Evolutionary conservation across 108 stramenopile genomes (phyloP).

Genomic region (Cyclotella distinguenda): DNA sequence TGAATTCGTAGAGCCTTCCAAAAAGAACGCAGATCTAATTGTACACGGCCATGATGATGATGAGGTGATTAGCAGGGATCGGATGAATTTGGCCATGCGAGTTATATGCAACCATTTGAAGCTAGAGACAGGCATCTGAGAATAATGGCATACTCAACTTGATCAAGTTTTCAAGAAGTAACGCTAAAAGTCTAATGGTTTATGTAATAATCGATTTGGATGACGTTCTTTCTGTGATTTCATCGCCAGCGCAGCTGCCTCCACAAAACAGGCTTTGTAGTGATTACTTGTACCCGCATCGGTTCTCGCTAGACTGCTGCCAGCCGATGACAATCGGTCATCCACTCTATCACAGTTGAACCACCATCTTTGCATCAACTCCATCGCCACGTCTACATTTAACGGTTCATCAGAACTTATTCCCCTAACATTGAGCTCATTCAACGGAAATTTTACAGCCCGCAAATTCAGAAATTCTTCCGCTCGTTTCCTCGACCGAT

Average conservation of each 20-base stretch:
- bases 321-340: neutral
- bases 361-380: constrained; percentile 77
- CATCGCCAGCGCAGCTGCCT: constrained; percentile 61
- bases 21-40: constrained; percentile 88
- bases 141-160: too few relatives aligned
- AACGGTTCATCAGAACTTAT: constrained; percentile 62
- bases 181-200: neutral
- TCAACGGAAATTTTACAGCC: constrained; percentile 50
- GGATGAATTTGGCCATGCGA: constrained; percentile 66
- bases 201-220: constrained; percentile 61
- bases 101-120: constrained; percentile 74
- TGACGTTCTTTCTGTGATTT: constrained; percentile 66
- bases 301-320: neutral
- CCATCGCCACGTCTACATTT: constrained; percentile 81
- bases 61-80: constrained; percentile 24
- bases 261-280: constrained; percentile 51
- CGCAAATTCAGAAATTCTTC: constrained; percentile 36
- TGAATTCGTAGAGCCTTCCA: constrained; percentile 89
- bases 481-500: constrained; percentile 63
- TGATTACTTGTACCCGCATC: constrained; percentile 1
- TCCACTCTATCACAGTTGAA: constrained; percentile 50
- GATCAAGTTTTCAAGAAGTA: too few relatives aligned
- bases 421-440: constrained; percentile 46
- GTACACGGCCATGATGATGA: constrained; percentile 59
- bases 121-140: constrained; percentile 30